Evolutionary conservation across 2,329 filamentous ascomycete genomes (phyloP), one percentile per base, ranked within the genome.

Genomic region (Penicillium thymicola): DNA sequence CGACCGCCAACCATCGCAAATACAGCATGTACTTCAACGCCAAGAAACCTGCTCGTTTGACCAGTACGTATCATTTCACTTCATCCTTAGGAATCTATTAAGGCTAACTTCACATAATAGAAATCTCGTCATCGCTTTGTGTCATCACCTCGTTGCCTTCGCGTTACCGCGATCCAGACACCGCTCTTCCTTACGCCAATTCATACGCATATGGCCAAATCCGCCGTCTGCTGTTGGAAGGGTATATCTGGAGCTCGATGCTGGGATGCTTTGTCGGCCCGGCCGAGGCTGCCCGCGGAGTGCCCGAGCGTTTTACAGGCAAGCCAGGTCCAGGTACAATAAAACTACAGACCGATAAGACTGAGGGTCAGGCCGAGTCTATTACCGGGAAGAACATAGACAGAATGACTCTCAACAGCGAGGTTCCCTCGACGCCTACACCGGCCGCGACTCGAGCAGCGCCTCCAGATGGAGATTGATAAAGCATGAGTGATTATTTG

Each of bases 181-280:
- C 93, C 0, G 89, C 90, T 0, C 81, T 97, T 16, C 85, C 87
- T 0, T 99, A 93, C 74, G 83, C 85, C 61, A 93, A 93, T 70
- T 79, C 85, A 42, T 84, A 87, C 60, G 92, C 92, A 0, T 97
- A 92, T 75, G 70, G 72, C 28, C 87, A 95, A 72, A 88, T 97
- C 44, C 88, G 90, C 67, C 85, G 87, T 54, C 81, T 96, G 14
- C 76, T 85, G 51, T 82, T 80, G 1, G 89, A 90, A 42, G 86
- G 90, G 43, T 92, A 92, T 72, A 84, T 84, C 56, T 99, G 90
- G 89, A 96, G 92, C 70, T 81, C 80, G 30, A 79, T 94, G 64
- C 75, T 96, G 30, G 92, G 90, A 6, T 89, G 88, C 16, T 99
- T 92, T 83, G 87, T 93, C 5, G 93, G 93, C 0, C 83, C 81